Evolutionary conservation across 345 rosid genomes (phyloP).

Genomic region (Populus tremula): DNA sequence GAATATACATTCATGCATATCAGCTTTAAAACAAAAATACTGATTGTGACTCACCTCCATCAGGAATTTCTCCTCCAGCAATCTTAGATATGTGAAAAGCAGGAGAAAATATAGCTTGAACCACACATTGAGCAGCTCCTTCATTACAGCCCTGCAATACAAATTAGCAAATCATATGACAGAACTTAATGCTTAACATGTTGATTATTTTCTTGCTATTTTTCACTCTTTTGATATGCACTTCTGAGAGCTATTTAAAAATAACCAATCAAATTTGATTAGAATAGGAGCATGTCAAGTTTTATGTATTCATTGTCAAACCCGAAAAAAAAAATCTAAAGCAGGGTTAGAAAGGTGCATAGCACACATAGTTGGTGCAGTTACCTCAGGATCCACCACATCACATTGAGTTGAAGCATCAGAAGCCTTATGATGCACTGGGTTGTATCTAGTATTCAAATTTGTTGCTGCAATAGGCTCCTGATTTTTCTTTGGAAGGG

Average conservation of each 20-base stretch:
- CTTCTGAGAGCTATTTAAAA: neutral
- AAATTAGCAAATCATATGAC: conserved; percentile 14
- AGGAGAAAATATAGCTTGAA: conserved; percentile 64
- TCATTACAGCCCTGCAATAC: conserved; percentile 41
- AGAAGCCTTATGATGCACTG: conserved; percentile 23
- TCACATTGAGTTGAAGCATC: conserved; percentile 33
- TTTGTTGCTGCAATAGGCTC: conserved; percentile 32
- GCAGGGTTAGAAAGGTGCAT: neutral
- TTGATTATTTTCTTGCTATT: neutral
- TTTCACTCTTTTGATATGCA: neutral
- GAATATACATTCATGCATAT: neutral
- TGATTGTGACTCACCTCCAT: conserved; percentile 39
- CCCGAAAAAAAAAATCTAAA: neutral
- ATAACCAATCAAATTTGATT: neutral
- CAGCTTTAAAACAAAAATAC: neutral
- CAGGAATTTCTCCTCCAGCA: conserved; percentile 32
- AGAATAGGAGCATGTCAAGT: neutral
- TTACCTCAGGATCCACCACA: conserved; percentile 42
- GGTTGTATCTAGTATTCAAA: conserved; percentile 24
- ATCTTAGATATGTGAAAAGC: conserved; percentile 47
- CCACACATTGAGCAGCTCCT: conserved; percentile 24
- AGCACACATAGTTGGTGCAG: neutral
- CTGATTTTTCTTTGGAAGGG: conserved; percentile 39
- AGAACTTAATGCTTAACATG: neutral
- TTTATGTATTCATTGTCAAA: neutral